Evolutionary conservation across 805 yeast species (phyloP), one percentile per base, ranked within the genome.

Genomic region (Starmerella stellata): DNA sequence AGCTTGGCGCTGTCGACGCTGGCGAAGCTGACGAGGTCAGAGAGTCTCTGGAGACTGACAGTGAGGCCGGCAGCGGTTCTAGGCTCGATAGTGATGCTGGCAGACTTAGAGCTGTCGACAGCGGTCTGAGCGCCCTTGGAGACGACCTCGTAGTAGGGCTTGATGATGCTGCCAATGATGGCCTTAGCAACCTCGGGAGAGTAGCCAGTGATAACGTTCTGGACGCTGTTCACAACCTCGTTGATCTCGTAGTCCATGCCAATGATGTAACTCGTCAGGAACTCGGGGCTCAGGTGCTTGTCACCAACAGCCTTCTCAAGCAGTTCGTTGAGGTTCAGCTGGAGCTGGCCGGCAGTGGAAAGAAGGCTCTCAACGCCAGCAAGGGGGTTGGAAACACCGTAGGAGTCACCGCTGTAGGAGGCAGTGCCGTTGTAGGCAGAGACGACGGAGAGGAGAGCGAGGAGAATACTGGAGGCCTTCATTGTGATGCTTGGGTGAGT

Each of bases 211-310:
- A 29, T 9, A 29, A 44, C 43, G 19, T 36, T 35, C 21, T 41
- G 25, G 15, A 45, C 36, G n/a, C 44, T 39, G 18, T 43, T 41
- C n/a, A 44, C 36, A 15, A 40, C 40, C 38, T 53, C 51, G 42
- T 52, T 55, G 32, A 51, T 47, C 42, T 53, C 55, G 28, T 52
- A 51, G 41, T 54, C 58, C 14, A 51, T 41, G 18, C 56, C 56
- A 23, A 55, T 48, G 35, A 54, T 29, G 19, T 29, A 29, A 17
- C 32, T 29, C 19, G 32, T 15, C 16, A 29, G 9, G 19, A 29
- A 29, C 32, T 29, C 32, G 16, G 32, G 38, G 39, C n/a, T 27
- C 9, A 43, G 27, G 31, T 45, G 48, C 14, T 35, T 35, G 8
- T 42, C 38, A 23, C 24, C 36, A 28, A 23, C 21, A 16, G 39